Conservation (phyloP, 495 filamentous ascomycete genomes). For the Podospora didyma region DNA sequence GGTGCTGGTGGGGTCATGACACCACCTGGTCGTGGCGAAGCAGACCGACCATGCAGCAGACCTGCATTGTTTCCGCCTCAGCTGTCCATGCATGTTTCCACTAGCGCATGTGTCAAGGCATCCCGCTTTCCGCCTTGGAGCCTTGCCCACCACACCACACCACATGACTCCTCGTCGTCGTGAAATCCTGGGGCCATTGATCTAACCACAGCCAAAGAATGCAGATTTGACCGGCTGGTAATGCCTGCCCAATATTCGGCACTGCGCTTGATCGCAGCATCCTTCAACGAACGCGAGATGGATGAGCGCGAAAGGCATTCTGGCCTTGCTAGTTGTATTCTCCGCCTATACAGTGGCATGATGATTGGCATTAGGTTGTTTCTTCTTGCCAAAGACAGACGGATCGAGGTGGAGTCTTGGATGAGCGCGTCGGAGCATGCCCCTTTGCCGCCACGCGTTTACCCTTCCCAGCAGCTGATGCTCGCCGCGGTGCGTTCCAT, state of each 20-base stretch:
- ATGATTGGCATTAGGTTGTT: not conserved
- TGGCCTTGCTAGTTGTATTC: not conserved
- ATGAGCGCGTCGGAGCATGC: not conserved
- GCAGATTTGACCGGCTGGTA: not conserved
- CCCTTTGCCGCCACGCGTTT: not conserved
- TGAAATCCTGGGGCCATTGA: not conserved
- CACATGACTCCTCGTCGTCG: not conserved
- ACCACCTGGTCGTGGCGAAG: not conserved
- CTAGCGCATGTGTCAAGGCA: not conserved
- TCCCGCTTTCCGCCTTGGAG: not conserved
- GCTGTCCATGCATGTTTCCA: not conserved
- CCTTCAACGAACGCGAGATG: not conserved
- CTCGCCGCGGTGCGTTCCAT: not conserved
- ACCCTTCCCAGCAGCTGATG: not conserved
- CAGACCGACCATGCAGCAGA: not conserved
- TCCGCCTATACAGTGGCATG: not conserved
- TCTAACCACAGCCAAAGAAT: not conserved
- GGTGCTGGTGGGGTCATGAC: not conserved
- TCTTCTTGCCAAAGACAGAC: not conserved
- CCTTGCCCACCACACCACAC: not conserved
- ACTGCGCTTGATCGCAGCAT: not conserved
- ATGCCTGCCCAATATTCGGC: too few species aligned
- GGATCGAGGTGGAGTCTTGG: not conserved
- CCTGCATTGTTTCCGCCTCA: not conserved
- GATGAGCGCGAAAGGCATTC: not conserved